Percentiles rank a stretch among this genome's conserved stretches.
Evolutionary conservation across 176 grass and related monocot species (phyloP).

Genomic region (Carex scoparia): DNA sequence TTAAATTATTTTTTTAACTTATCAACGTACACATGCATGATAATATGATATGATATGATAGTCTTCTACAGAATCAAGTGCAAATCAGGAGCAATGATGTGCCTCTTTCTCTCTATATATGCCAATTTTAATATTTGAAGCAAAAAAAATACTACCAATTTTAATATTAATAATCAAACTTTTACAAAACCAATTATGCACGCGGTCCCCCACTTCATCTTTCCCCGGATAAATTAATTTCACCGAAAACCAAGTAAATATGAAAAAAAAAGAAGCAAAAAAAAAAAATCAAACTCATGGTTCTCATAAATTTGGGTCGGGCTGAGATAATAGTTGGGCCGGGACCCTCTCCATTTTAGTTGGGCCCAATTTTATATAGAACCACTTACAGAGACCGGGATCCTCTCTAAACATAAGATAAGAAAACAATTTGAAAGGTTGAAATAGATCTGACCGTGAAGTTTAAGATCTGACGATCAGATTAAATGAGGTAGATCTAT

Average conservation of each 20-base stretch:
- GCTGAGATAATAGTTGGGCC: too few relatives aligned
- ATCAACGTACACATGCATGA: neutral
- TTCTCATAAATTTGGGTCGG: too few relatives aligned
- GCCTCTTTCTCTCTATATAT: neutral
- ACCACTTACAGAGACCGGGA: too few relatives aligned
- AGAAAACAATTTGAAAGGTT: neutral
- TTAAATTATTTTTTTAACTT: neutral
- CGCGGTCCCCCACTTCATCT: neutral
- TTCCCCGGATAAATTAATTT: too few relatives aligned
- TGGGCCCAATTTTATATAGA: too few relatives aligned
- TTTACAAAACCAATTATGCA: neutral
- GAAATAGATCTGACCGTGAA: neutral
- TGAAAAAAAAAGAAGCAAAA: too few relatives aligned
- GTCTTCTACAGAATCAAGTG: neutral
- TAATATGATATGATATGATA: neutral
- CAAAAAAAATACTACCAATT: too few relatives aligned
- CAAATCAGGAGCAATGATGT: neutral
- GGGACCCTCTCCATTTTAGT: too few relatives aligned
- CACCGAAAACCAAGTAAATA: too few relatives aligned
- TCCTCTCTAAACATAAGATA: neutral
- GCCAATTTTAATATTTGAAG: neutral
- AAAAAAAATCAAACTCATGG: too few relatives aligned
- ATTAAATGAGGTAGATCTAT: neutral
- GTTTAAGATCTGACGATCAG: neutral
- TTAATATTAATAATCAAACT: neutral